Conservation (phyloP, 441 rosid genomes). For the Eutrema salsugineum region DNA sequence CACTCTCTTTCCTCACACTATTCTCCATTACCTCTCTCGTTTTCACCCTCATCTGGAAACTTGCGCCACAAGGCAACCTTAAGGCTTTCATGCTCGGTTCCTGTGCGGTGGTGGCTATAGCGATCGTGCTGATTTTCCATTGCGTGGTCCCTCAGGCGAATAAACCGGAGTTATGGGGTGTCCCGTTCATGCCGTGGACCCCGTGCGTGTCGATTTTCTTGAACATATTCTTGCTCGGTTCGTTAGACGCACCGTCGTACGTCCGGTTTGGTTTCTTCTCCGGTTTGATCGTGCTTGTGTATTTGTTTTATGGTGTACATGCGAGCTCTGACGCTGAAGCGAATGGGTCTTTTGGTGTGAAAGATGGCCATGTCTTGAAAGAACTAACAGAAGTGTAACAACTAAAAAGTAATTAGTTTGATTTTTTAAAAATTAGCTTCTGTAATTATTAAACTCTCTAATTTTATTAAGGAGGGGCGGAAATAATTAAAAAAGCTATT, state of each 20-base stretch:
- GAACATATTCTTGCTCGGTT: conserved; percentile 79
- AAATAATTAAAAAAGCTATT: neutral
- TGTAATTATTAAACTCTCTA: conserved; percentile 27
- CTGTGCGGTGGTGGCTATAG: conserved; percentile 37
- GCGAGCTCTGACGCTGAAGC: conserved; percentile 83
- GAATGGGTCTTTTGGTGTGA: conserved; percentile 34
- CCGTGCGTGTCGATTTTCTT: conserved; percentile 76
- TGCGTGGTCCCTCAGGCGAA: conserved; percentile 58
- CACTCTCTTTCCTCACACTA: conserved; percentile 58
- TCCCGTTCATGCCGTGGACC: conserved; percentile 89
- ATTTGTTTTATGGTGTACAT: conserved; percentile 81
- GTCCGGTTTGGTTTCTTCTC: conserved; percentile 70
- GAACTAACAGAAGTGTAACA: conserved; percentile 42
- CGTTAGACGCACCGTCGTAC: conserved; percentile 66
- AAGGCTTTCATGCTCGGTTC: conserved; percentile 59
- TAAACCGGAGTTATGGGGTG: conserved; percentile 88
- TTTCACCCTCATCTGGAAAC: conserved; percentile 70
- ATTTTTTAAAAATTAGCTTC: neutral
- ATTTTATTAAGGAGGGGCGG: neutral
- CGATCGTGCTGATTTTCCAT: conserved; percentile 45
- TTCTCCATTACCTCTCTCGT: conserved; percentile 54
- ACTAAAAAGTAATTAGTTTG: neutral
- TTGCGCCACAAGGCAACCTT: conserved; percentile 47
- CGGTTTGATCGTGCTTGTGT: conserved; percentile 51
- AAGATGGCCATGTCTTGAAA: conserved; percentile 35